Base-by-base conservation (phyloP, 2,329 filamentous ascomycete genomes). In the Epicoccum nigrum region DNA sequence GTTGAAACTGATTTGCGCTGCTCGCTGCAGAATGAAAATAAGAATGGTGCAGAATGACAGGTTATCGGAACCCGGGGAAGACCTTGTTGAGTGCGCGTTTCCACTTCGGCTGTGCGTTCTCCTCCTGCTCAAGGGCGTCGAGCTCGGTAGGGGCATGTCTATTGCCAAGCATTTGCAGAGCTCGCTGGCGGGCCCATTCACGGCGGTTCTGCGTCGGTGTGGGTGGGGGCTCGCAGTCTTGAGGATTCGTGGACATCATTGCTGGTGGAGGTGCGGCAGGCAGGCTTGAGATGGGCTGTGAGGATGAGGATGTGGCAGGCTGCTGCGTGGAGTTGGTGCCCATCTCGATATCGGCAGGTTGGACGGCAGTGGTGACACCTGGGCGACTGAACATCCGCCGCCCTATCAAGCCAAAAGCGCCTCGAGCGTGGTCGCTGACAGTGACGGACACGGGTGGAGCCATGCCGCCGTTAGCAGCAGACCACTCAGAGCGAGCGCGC, bases 151-250 rank as follows among this genome's bases (percentile, higher is more conserved):
- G 64, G 11, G 51, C 56, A 9, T 62, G 54, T 2, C 58, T 55
- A 34, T 61, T 61, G n/a, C 76, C 76, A 4, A 79, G 67, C 60
- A 80, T 69, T 8, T 71, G 64, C n/a, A 77, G 53, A 8, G 77
- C 77, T 37, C 77, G 67, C 51, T 76, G 73, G 4, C 76, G 70
- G 4, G 76, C 76, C 76, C 77, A 78, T 51, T 79, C 76, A 44
- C 76, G 62, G 31, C 76, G 67, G 27, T 71, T 67, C 4, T 67
- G 65, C 0, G 59, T 33, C 13, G 13, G 20, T n/a, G 33, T 11
- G 3, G 33, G 16, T 11, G 34, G 34, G n/a, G 23, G 12, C 8
- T 46, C 44, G 34, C 44, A 46, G 23, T 46, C 44, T 7, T 23
- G 44, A 16, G 38, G 7, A 23, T 46, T 46, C 4, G 28, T 27